Percentiles rank a stretch among this genome's conserved stretches.
Conservation (phyloP, 192 early-diverging fungal species). For the Dissophora ornata region DNA sequence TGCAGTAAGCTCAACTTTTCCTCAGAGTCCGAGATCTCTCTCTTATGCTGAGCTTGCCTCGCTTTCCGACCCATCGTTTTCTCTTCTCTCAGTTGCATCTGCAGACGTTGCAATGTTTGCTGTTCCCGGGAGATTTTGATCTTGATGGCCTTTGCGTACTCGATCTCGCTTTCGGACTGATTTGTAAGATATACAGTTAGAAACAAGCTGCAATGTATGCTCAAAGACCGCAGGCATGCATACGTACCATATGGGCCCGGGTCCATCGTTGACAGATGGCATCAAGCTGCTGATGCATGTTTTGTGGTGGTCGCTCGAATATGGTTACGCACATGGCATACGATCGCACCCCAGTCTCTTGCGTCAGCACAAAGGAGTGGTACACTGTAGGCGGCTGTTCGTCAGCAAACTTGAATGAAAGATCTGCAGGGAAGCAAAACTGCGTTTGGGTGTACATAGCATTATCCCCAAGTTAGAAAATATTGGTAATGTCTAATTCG, state of each 20-base stretch:
- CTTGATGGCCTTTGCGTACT: conserved; percentile 43
- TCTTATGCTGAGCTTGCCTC: conserved; percentile 23
- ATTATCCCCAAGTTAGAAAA: neutral
- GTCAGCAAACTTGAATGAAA: conserved; percentile 38
- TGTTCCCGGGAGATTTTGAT: conserved; percentile 30
- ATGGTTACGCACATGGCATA: conserved; percentile 57
- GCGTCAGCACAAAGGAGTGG: conserved; percentile 57
- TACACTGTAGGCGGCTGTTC: conserved; percentile 44
- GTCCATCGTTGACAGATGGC: conserved; percentile 44
- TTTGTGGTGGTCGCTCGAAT: conserved; percentile 38
- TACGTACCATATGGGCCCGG: conserved; percentile 23
- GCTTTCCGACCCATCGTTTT: conserved; percentile 24
- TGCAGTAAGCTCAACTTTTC: conserved; percentile 76
- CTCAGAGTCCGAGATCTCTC: conserved; percentile 62
- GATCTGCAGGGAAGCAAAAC: conserved; percentile 57
- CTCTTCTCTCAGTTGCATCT: conserved; percentile 30
- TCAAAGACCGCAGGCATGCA: too few relatives aligned
- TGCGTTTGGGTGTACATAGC: too few relatives aligned
- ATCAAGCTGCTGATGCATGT: conserved; percentile 30
- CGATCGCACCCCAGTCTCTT: conserved; percentile 49
- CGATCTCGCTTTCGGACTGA: conserved; percentile 50
- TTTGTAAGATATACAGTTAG: neutral
- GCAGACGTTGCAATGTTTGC: neutral
- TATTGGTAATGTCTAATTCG: neutral
- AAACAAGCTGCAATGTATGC: too few relatives aligned